A percentile compares a stretch with the other conserved stretches of the same genome.
Conservation (phyloP, 2,329 filamentous ascomycete species). For the Ophiostoma himal-ulmi region DNA sequence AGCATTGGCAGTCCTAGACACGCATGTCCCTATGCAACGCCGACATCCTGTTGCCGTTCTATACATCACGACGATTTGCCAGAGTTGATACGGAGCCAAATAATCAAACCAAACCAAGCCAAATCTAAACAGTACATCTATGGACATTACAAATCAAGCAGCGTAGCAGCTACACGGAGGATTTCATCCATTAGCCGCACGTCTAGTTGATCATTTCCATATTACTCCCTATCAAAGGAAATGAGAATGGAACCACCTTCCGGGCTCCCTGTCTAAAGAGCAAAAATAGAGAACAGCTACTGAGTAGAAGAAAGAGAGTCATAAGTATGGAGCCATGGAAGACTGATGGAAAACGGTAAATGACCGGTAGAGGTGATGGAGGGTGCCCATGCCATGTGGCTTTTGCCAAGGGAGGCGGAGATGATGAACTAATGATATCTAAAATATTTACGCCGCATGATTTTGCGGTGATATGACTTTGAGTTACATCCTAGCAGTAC, state of each 20-base stretch:
- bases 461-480: not conserved
- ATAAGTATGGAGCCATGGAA: not conserved
- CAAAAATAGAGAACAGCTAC: not conserved
- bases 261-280: too few relatives aligned
- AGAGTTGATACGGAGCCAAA: not conserved
- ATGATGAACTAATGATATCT: not conserved
- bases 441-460: not conserved
- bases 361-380: not conserved
- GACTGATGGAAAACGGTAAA: constrained; percentile 1
- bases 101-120: not conserved
- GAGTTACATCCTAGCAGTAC: not conserved
- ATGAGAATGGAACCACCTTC: not conserved
- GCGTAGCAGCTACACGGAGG: not conserved
- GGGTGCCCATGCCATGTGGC: constrained; percentile 12
- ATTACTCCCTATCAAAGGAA: not conserved
- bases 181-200: not conserved
- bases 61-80: not conserved
- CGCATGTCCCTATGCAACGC: not conserved
- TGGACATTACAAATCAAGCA: not conserved
- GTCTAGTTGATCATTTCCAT: not conserved
- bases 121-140: not conserved
- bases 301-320: not conserved
- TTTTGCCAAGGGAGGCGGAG: not conserved
- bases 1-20: not conserved
- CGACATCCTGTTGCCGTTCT: not conserved